Base-by-base conservation (phyloP, 345 rosid species). In the Chamaenerion angustifolium region DNA sequence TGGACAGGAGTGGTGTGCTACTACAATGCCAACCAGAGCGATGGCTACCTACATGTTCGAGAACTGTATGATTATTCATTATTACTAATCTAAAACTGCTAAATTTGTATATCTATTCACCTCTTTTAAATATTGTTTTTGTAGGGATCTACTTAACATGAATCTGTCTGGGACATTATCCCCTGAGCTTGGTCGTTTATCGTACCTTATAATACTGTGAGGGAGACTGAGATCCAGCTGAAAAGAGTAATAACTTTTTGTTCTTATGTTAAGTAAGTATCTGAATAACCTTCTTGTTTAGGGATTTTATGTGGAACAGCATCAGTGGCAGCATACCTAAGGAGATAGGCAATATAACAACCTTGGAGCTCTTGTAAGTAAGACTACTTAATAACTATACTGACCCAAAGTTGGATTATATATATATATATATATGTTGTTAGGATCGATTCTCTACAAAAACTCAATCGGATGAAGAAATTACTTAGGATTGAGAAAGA, bases 1-100 rank as follows among this genome's bases (percentile, higher is more conserved):
- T 92, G 98, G 98, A 92, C 95, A 8, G 96, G 98, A 25, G 81
- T 92, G 64, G 43, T 77, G 42, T 92, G 98, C 64, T 82, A 42
- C 64, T 82, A 42, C 67, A 77, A 80, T 60, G 16, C 17, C 23
- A 45, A 78, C 48, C 50, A 54, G 56, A 74, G 63, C 11, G 95
- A 87, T 67, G 79, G 84, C 63, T 92, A 82, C 76, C 82, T 69
- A 13, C 98, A 87, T 61, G 81, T 92, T 62, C 46, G 23, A 50
- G 88, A 87, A 71, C 56, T 92, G 98, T 87, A 40, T 46, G 42
- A 17, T 11, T 15, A 45, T 25, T 12, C 43, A 10, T 55, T 17
- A 13, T 25, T 43, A 31, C 13, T 43, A 40, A 41, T 41, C 6
- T 48, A 11, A 25, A 13, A 19, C 11, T 37, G 12, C 40, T 8